Evolutionary conservation across 2,329 filamentous ascomycete genomes (phyloP).

Genomic region (Diaporthe vaccinii): DNA sequence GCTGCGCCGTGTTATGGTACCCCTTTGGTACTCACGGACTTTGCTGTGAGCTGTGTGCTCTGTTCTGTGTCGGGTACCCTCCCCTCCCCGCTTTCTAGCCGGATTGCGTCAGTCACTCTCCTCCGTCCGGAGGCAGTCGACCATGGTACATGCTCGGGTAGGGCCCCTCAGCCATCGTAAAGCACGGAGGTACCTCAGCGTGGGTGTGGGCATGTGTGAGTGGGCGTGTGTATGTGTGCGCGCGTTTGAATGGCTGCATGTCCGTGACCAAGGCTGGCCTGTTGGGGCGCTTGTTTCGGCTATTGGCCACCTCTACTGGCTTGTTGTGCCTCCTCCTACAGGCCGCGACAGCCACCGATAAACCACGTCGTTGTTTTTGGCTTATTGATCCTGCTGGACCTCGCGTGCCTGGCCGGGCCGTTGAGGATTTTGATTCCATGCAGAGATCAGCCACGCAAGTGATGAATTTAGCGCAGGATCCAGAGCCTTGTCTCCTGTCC

Average conservation of each 20-base stretch:
- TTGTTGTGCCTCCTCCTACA: constrained; percentile 7
- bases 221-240: background rate
- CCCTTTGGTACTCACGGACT: background rate
- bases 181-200: background rate
- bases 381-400: constrained; percentile 20
- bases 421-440: constrained; percentile 16
- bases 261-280: constrained; percentile 7
- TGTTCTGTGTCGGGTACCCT: background rate
- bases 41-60: background rate
- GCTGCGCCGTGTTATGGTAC: constrained; percentile 24
- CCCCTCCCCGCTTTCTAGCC: constrained; percentile 22
- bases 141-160: background rate
- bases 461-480: constrained; percentile 31
- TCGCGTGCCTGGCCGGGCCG: constrained; percentile 23
- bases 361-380: constrained; percentile 21
- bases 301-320: background rate
- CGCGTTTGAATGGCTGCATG: constrained; percentile 4
- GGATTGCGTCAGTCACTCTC: constrained; percentile 13
- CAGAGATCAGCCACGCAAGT: constrained; percentile 5
- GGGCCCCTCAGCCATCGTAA: background rate
- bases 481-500: constrained; percentile 22
- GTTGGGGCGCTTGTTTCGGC: constrained; percentile 37
- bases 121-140: background rate
- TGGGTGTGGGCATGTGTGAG: background rate
- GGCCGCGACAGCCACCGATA: background rate